Conservation (phyloP, 805 yeast species). For the Wickerhamomyces canadensis region DNA sequence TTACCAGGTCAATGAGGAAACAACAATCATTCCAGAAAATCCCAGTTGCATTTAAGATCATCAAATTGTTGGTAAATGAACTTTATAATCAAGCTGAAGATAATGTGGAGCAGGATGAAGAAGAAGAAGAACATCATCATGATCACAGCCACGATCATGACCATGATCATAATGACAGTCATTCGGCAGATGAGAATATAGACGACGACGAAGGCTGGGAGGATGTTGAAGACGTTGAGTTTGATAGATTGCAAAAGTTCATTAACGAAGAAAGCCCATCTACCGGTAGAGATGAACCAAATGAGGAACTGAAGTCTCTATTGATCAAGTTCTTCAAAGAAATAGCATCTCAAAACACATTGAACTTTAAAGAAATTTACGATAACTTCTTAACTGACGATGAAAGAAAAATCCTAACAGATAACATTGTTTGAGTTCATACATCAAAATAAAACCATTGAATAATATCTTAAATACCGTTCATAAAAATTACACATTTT, state of each 20-base stretch:
- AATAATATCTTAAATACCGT: too few relatives aligned
- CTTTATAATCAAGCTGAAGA: constrained; percentile 49
- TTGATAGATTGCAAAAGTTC: constrained; percentile 48
- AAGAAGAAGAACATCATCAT: constrained; percentile 3
- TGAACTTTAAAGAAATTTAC: constrained; percentile 47
- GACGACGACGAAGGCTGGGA: constrained; percentile 71
- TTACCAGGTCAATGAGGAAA: constrained; percentile 82
- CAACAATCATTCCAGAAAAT: constrained; percentile 54
- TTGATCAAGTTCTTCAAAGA: constrained; percentile 50
- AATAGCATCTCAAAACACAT: constrained; percentile 42
- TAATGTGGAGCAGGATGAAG: constrained; percentile 7
- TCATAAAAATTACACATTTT: neutral
- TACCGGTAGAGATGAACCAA: constrained; percentile 6
- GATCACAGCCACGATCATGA: constrained; percentile 59
- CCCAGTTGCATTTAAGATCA: constrained; percentile 64
- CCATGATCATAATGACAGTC: too few relatives aligned
- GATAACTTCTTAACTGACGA: constrained; percentile 37
- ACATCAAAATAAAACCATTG: too few relatives aligned
- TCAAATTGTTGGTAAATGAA: constrained; percentile 67
- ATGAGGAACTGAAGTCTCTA: constrained; percentile 26
- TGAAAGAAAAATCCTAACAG: constrained; percentile 50
- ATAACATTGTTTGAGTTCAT: constrained; percentile 41
- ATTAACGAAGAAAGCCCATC: constrained; percentile 34
- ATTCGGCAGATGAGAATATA: constrained; percentile 37
- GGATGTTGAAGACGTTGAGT: constrained; percentile 35